phyloP scores from a whole-genome alignment of 202 grass and related monocot species.

The Dendrocalamus latiflorus region DNA sequence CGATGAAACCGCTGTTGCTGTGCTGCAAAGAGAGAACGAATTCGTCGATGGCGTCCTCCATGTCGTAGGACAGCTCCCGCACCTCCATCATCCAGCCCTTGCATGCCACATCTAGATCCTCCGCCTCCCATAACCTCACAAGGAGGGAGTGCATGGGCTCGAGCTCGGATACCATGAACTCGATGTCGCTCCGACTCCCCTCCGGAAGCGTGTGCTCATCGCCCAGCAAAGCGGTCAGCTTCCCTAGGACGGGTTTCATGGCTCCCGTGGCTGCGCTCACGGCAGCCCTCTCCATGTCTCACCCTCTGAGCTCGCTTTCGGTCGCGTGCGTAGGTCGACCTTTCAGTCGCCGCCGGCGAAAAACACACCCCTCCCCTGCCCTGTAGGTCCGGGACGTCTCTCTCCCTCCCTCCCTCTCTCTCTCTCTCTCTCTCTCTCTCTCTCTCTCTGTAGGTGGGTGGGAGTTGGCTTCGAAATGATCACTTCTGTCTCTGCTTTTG shows the following conservation, averaged over 20 bases:
- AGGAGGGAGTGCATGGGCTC: neutral
- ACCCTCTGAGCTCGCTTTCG: neutral
- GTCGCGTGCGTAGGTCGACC: neutral
- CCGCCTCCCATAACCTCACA: neutral
- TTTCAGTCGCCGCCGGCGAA: neutral
- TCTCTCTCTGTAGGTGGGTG: too few species aligned
- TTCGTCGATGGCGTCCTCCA: neutral
- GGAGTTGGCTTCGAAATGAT: neutral
- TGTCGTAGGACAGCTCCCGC: slow-evolving; percentile 13
- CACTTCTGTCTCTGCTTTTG: too few species aligned
- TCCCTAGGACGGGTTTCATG: neutral
- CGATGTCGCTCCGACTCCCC: neutral
- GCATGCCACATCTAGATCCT: neutral
- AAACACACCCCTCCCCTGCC: neutral
- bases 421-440: too few species aligned
- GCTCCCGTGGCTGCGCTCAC: neutral
- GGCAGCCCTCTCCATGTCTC: neutral
- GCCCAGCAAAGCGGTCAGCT: neutral
- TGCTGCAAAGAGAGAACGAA: too few species aligned
- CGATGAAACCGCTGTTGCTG: too few species aligned
- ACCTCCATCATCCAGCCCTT: slow-evolving; percentile 24
- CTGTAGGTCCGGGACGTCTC: too few species aligned
- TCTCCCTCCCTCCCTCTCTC: too few species aligned
- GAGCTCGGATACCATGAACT: neutral
- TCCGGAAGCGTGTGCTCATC: neutral